Evolutionary conservation across 768 basidiomycete species (phyloP).

Genomic region (Zangia roseola): DNA sequence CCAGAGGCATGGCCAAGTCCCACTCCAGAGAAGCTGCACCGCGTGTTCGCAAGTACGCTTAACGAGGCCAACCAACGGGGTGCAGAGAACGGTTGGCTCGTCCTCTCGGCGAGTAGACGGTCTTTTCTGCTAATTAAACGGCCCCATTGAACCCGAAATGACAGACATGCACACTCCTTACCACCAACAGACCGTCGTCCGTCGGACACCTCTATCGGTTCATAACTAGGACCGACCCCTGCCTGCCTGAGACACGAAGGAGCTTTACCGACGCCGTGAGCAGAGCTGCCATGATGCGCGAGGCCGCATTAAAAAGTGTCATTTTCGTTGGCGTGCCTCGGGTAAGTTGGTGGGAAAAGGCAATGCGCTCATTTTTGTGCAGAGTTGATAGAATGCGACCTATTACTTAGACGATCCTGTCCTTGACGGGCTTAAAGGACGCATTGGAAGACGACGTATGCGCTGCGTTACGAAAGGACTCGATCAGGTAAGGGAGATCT

Average conservation of each 20-base stretch:
- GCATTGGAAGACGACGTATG: slow-evolving; percentile 83
- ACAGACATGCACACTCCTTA: slow-evolving; percentile 82
- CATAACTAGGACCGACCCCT: slow-evolving; percentile 51
- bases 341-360: slow-evolving; percentile 42
- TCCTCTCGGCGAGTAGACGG: slow-evolving; percentile 58
- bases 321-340: slow-evolving; percentile 88
- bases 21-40: slow-evolving; percentile 48
- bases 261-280: slow-evolving; percentile 56
- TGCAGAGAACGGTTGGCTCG: slow-evolving; percentile 79
- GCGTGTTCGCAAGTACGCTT: slow-evolving; percentile 59
- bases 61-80: slow-evolving; percentile 61
- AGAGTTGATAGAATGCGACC: slow-evolving; percentile 7
- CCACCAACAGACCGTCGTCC: slow-evolving; percentile 76
- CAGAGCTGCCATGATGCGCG: slow-evolving; percentile 83
- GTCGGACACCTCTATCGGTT: slow-evolving; percentile 82
- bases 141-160: slow-evolving; percentile 32
- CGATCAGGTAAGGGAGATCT: slow-evolving; percentile 55
- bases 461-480: slow-evolving; percentile 59
- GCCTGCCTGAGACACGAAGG: slow-evolving; percentile 40
- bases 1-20: slow-evolving; percentile 61
- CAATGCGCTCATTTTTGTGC: not conserved
- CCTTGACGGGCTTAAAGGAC: slow-evolving; percentile 71
- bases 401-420: slow-evolving; percentile 68
- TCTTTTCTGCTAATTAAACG: slow-evolving; percentile 7
- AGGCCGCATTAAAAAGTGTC: slow-evolving; percentile 84